These are phyloP conservation scores for Komagataella populi DNA, from an alignment of 805 yeast species.

Conservation along the genomic window DNA sequence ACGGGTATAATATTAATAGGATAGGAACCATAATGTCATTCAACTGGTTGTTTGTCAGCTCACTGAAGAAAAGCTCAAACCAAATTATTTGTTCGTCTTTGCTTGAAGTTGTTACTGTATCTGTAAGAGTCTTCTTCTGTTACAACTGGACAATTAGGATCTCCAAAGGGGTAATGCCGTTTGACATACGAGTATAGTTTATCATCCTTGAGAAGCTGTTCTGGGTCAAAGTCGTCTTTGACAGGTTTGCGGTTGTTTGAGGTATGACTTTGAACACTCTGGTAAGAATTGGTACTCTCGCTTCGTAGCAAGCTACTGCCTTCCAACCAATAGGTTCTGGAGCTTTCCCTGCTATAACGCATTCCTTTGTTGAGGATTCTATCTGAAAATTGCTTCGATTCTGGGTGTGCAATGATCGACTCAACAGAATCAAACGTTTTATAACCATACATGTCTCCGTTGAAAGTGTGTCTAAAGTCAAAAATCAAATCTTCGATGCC, in stretches of 20 bases:
- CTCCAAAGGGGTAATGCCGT: conserved; percentile 21
- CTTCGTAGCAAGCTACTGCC: conserved; percentile 3
- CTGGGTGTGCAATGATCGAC: conserved; percentile 53
- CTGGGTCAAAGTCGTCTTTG: conserved; percentile 1
- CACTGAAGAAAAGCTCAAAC: not conserved
- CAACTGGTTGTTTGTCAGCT: not conserved
- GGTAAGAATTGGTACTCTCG: not conserved
- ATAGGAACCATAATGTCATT: not conserved
- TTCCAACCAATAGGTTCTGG: conserved; percentile 69
- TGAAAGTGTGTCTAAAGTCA: conserved; percentile 62
- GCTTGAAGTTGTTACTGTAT: not conserved
- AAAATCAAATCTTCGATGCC: conserved; percentile 65
- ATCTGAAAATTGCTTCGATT: conserved; percentile 46
- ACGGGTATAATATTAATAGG: not conserved
- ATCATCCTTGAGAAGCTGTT: conserved; percentile 21
- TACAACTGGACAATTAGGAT: conserved; percentile 27
- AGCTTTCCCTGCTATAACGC: conserved; percentile 68
- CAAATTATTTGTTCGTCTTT: not conserved
- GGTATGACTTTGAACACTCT: conserved; percentile 3
- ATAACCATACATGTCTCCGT: conserved; percentile 68
- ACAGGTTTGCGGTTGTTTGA: conserved; percentile 1
- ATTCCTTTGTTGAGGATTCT: conserved; percentile 66
- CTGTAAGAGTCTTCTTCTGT: conserved; percentile 1
- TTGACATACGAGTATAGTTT: conserved; percentile 19
- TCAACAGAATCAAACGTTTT: conserved; percentile 74